Conservation (phyloP, 1,139 yeast genomes). For the Kluyveromyces marxianus region DNA sequence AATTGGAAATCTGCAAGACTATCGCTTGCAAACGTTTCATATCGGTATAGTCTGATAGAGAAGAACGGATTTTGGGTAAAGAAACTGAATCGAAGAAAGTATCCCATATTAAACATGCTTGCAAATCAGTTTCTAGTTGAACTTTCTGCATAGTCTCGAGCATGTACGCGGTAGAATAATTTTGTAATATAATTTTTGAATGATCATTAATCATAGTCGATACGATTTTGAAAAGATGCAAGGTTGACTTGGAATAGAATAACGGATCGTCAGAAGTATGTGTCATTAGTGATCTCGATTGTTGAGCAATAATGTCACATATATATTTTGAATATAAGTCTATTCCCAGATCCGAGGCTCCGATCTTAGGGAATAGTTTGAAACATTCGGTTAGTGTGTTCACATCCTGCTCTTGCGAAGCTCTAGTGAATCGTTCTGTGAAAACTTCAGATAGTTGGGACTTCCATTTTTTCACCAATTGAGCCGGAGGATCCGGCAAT, state of each 20-base stretch:
- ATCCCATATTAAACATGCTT: constrained; percentile 80
- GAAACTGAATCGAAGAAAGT: constrained; percentile 41
- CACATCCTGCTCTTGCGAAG: constrained; percentile 59
- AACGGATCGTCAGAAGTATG: constrained; percentile 32
- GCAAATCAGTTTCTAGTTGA: constrained; percentile 85
- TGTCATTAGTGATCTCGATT: constrained; percentile 45
- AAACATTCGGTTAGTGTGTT: constrained; percentile 57
- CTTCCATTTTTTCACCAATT: constrained; percentile 51
- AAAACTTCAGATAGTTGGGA: constrained; percentile 51
- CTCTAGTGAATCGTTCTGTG: constrained; percentile 54
- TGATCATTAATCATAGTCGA: constrained; percentile 84
- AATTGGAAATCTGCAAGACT: constrained; percentile 54
- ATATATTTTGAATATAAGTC: constrained; percentile 78
- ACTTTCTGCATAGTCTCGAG: constrained; percentile 60
- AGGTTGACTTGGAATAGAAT: constrained; percentile 58
- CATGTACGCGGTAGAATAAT: constrained; percentile 65
- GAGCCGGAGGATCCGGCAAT: constrained; percentile 73
- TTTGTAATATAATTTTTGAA: constrained; percentile 63
- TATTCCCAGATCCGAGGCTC: constrained; percentile 64
- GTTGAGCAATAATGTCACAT: constrained; percentile 74
- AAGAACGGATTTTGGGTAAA: background rate
- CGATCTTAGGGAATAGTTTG: constrained; percentile 81
- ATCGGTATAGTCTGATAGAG: constrained; percentile 2
- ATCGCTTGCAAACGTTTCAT: constrained; percentile 30
- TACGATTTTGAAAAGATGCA: constrained; percentile 75